Evolutionary conservation across 2,329 filamentous ascomycete species (phyloP).

Genomic region (Xylaria sp.): DNA sequence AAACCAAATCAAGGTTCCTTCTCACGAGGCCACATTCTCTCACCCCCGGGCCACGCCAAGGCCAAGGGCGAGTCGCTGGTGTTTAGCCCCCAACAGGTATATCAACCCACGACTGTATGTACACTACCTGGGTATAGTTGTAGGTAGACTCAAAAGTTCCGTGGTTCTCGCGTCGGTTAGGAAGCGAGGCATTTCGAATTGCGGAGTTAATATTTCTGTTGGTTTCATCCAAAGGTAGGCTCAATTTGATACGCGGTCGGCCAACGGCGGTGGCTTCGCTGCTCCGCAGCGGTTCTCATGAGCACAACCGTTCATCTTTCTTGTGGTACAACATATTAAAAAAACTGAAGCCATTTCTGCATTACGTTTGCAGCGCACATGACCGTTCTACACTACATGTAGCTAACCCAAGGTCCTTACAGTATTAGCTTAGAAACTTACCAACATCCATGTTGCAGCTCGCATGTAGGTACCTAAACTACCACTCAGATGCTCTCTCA

Average conservation of each 20-base stretch:
- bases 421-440: neutral
- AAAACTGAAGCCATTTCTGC: constrained; percentile 13
- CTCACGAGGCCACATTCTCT: constrained; percentile 34
- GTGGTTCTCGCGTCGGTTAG: constrained; percentile 7
- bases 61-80: constrained; percentile 35
- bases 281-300: constrained; percentile 6
- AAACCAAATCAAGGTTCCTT: constrained; percentile 31
- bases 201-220: constrained; percentile 1
- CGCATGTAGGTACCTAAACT: constrained; percentile 39
- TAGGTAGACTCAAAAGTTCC: neutral
- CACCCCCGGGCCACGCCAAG: constrained; percentile 29
- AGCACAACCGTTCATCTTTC: constrained; percentile 38
- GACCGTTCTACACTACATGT: neutral
- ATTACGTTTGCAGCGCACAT: constrained; percentile 44
- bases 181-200: constrained; percentile 7
- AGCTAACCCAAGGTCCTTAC: constrained; percentile 8
- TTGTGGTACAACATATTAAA: constrained; percentile 42
- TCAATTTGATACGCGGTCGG: neutral
- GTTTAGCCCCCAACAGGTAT: constrained; percentile 23
- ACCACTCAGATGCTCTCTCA: constrained; percentile 24
- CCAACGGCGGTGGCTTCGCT: constrained; percentile 13
- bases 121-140: neutral
- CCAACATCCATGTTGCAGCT: constrained; percentile 21
- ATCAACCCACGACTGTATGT: neutral
- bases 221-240: constrained; percentile 8